Conservation (phyloP, 75 land plant species). For the Adiantum capillusveneris region DNA sequence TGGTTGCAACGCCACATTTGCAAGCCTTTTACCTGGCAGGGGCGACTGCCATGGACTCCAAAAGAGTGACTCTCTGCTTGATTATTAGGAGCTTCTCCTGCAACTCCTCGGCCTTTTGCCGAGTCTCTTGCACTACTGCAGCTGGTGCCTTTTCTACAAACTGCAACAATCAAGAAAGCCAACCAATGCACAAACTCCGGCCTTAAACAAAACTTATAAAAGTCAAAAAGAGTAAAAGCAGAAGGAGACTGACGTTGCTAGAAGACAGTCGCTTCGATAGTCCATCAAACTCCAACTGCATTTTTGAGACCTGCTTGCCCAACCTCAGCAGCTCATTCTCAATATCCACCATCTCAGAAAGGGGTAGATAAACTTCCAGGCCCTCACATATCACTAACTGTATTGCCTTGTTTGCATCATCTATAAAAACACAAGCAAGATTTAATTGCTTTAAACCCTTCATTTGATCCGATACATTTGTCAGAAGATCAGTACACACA, state of each 20-base stretch:
- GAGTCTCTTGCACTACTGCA: slow-evolving; percentile 56
- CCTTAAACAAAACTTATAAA: background rate
- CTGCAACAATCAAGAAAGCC: slow-evolving; percentile 24
- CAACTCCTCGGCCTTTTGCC: slow-evolving; percentile 63
- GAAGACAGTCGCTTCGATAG: slow-evolving; percentile 64
- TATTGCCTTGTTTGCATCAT: slow-evolving; percentile 69
- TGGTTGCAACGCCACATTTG: no score
- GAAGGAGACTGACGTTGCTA: slow-evolving; percentile 37
- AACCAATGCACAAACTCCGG: background rate
- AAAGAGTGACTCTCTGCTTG: slow-evolving; percentile 52
- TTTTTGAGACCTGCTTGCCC: slow-evolving; percentile 59
- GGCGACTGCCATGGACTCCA: slow-evolving; percentile 30
- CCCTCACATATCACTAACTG: slow-evolving; percentile 83
- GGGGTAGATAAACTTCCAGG: slow-evolving; percentile 85
- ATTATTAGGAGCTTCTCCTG: slow-evolving; percentile 64
- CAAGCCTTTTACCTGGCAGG: slow-evolving; percentile 1
- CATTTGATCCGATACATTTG: no score
- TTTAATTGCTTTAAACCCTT: no score
- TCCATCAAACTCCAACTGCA: slow-evolving; percentile 65
- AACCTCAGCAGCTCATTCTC: slow-evolving; percentile 73
- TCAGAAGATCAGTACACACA: no score
- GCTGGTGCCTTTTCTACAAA: slow-evolving; percentile 82
- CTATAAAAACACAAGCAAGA: slow-evolving; percentile 17
- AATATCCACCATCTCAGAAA: slow-evolving; percentile 87
- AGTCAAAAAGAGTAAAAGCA: slow-evolving; percentile 1